Conservation (phyloP, 1,284 basidiomycete genomes). For the Marasmius tenuissimus region DNA sequence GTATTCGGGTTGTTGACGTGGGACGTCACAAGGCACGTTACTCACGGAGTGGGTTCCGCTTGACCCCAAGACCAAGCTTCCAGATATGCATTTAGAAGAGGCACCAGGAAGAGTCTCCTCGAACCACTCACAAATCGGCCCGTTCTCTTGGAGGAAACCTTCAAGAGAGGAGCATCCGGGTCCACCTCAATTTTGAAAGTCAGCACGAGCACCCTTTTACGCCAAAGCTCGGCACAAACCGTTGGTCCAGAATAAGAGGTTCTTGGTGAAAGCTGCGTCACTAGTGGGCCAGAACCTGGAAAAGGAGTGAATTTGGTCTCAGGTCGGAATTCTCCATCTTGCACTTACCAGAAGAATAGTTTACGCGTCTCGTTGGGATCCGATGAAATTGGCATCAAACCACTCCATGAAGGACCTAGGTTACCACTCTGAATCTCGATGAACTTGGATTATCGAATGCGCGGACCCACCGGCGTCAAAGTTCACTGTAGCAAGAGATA, state of each 20-base stretch:
- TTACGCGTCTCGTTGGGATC: constrained; percentile 60
- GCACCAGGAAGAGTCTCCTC: constrained; percentile 16
- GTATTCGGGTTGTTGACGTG: neutral
- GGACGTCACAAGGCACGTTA: neutral
- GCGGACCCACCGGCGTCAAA: constrained; percentile 50
- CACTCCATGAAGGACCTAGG: constrained; percentile 63
- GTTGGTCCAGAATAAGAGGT: constrained; percentile 54
- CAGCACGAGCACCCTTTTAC: constrained; percentile 2
- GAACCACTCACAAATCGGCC: constrained; percentile 35
- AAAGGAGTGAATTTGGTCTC: neutral
- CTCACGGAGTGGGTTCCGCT: constrained; percentile 44
- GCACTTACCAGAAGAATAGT: constrained; percentile 75
- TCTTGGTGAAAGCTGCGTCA: constrained; percentile 42
- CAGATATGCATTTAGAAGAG: neutral
- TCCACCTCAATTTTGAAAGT: constrained; percentile 33
- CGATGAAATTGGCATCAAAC: constrained; percentile 63
- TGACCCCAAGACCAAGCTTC: constrained; percentile 61
- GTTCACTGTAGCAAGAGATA: constrained; percentile 28
- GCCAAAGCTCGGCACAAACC: constrained; percentile 31
- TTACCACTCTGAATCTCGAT: neutral
- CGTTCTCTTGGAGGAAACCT: constrained; percentile 78
- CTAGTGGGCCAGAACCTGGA: constrained; percentile 43
- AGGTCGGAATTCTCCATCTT: neutral
- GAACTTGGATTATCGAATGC: neutral
- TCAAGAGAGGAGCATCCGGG: constrained; percentile 72